These are phyloP conservation scores for Cordyceps cicadae DNA, from an alignment of 2,329 filamentous ascomycete genomes.

Conservation along the genomic window DNA sequence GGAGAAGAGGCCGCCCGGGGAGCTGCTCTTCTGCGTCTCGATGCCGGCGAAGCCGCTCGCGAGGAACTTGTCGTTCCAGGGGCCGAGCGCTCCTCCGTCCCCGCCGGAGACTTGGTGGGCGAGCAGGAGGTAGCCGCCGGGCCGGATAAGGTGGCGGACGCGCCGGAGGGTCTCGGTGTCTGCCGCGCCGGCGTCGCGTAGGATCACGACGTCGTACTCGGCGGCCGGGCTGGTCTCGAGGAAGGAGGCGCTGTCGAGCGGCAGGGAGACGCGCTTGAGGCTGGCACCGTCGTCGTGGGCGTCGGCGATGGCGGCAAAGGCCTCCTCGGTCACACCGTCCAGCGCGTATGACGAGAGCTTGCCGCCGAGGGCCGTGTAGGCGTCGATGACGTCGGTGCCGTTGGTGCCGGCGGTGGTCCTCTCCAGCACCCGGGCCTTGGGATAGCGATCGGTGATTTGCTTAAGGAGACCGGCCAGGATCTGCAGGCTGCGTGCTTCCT, in stretches of 20 bases:
- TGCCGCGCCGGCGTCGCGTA: background rate
- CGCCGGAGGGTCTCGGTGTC: background rate
- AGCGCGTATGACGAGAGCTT: background rate
- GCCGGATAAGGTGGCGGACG: background rate
- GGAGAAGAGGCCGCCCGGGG: background rate
- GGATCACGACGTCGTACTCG: background rate
- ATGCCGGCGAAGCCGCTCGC: background rate
- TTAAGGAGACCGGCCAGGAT: background rate
- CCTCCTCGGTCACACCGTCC: background rate
- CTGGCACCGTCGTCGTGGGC: background rate
- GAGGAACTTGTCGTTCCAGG: background rate
- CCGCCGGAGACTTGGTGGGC: background rate
- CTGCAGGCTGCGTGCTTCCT: background rate
- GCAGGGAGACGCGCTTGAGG: background rate
- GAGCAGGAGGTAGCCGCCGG: background rate
- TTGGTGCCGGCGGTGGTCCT: background rate
- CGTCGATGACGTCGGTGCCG: background rate
- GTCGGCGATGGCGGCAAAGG: background rate
- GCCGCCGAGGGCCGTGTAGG: background rate
- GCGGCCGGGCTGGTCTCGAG: background rate
- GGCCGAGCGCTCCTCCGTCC: too few species aligned
- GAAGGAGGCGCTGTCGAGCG: background rate
- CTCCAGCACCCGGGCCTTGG: background rate
- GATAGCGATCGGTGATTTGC: constrained; percentile 9
- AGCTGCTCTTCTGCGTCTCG: background rate